These are phyloP conservation scores for Ganoderma resinaceum DNA, from an alignment of 1,284 basidiomycete species.

Conservation along the genomic window DNA sequence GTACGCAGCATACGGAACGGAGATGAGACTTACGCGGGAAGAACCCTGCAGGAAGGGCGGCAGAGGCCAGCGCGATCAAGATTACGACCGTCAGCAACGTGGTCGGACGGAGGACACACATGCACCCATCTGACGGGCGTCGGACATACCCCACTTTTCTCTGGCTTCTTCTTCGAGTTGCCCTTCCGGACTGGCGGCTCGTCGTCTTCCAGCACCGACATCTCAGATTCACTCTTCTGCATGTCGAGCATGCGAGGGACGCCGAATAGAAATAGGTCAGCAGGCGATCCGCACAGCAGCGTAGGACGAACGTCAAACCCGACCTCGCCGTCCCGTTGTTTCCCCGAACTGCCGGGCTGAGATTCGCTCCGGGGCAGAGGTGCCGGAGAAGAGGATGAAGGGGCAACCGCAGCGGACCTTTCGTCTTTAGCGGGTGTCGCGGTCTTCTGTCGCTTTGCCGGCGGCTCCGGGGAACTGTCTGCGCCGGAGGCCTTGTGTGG, in stretches of 20 bases:
- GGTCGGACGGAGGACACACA: background rate
- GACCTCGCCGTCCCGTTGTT: conserved; percentile 1
- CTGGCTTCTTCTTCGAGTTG: conserved; percentile 42
- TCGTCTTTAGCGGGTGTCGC: conserved; percentile 10
- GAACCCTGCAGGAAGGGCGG: background rate
- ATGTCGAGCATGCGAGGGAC: background rate
- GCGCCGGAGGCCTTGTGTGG: conserved; percentile 18
- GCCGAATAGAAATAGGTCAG: background rate
- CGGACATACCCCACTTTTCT: conserved; percentile 36
- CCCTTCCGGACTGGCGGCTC: conserved; percentile 47
- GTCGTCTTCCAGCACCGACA: conserved; percentile 67
- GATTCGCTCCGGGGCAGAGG: background rate
- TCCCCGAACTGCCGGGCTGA: background rate
- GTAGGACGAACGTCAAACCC: background rate
- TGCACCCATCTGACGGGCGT: background rate
- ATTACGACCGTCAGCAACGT: background rate
- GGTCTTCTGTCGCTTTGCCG: conserved; percentile 32
- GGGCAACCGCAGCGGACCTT: background rate
- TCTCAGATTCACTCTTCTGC: conserved; percentile 63
- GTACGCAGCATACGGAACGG: background rate
- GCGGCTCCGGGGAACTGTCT: conserved; percentile 20
- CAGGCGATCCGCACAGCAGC: background rate
- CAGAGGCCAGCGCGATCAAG: background rate
- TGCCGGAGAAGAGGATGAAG: conserved; percentile 5
- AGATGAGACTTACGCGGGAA: conserved; percentile 10